These are phyloP conservation scores for Aspergillus wentii DNA, from an alignment of 495 filamentous ascomycete genomes.

Conservation along the genomic window DNA sequence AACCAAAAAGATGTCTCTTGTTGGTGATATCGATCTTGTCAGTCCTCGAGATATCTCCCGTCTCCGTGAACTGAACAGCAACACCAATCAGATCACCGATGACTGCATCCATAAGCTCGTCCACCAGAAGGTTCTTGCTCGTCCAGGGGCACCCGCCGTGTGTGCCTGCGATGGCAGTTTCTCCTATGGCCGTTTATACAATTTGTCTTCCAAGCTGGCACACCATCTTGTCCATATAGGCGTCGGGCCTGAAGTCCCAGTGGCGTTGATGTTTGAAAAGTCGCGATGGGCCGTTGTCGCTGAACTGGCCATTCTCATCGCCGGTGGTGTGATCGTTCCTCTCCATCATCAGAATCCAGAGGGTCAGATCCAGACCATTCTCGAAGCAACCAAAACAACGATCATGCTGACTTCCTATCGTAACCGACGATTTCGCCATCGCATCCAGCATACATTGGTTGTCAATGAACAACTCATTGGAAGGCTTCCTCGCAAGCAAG, in stretches of 20 bases:
- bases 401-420: no score
- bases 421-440: no score
- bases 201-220: constrained; percentile 18
- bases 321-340: constrained; percentile 40
- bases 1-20: not conserved
- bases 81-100: constrained; percentile 14
- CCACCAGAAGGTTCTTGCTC: constrained; percentile 5
- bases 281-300: constrained; percentile 33
- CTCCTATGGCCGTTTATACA: constrained; percentile 23
- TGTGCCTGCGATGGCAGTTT: constrained; percentile 33
- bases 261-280: constrained; percentile 44
- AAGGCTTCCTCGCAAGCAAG: no score
- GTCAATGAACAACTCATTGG: no score
- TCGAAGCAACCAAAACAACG: no score
- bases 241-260: constrained; percentile 24
- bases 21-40: constrained; percentile 2
- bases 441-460: no score
- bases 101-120: constrained; percentile 17
- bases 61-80: constrained; percentile 13
- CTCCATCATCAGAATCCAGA: constrained; percentile 43
- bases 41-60: constrained; percentile 8
- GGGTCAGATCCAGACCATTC: no score
- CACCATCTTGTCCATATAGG: constrained; percentile 8
- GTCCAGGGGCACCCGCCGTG: constrained; percentile 16
- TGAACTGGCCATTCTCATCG: constrained; percentile 33